A percentile compares a stretch with the other conserved stretches of the same genome.
These are phyloP conservation scores for Dothidotthia symphoricarpi DNA, from an alignment of 2,329 filamentous ascomycete species.

Conservation along the genomic window DNA sequence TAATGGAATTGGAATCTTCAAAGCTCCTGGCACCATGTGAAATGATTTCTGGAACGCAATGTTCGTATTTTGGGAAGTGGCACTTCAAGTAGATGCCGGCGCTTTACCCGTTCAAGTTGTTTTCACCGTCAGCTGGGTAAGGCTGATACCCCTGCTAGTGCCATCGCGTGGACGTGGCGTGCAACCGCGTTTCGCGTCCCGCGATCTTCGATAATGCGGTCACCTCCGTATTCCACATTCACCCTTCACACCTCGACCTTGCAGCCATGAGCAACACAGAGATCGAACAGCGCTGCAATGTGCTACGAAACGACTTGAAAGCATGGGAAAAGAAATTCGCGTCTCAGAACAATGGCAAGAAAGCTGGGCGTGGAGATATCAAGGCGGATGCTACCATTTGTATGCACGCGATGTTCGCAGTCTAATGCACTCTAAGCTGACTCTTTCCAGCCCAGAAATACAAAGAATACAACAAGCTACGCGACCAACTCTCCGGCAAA, in stretches of 20 bases:
- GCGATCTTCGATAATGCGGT: constrained; percentile 24
- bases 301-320: constrained; percentile 73
- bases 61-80: too few relatives aligned
- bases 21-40: too few relatives aligned
- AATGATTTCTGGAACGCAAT: too few relatives aligned
- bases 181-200: constrained; percentile 28
- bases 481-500: constrained; percentile 39
- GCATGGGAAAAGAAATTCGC: constrained; percentile 70
- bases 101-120: constrained; percentile 3
- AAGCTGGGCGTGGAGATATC: constrained; percentile 72
- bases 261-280: constrained; percentile 30
- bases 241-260: constrained; percentile 8
- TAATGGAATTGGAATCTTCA: too few relatives aligned
- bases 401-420: constrained; percentile 41
- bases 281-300: constrained; percentile 71
- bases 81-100: background rate
- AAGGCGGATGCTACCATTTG: constrained; percentile 70
- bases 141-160: constrained; percentile 18
- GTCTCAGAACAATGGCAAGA: constrained; percentile 61
- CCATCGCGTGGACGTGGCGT: constrained; percentile 15
- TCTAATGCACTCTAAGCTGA: constrained; percentile 10
- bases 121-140: constrained; percentile 17
- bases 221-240: constrained; percentile 14
- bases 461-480: constrained; percentile 69
- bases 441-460: constrained; percentile 63